Base-by-base conservation (phyloP, 306 rosid genomes). In the Arachis stenosperma region DNA sequence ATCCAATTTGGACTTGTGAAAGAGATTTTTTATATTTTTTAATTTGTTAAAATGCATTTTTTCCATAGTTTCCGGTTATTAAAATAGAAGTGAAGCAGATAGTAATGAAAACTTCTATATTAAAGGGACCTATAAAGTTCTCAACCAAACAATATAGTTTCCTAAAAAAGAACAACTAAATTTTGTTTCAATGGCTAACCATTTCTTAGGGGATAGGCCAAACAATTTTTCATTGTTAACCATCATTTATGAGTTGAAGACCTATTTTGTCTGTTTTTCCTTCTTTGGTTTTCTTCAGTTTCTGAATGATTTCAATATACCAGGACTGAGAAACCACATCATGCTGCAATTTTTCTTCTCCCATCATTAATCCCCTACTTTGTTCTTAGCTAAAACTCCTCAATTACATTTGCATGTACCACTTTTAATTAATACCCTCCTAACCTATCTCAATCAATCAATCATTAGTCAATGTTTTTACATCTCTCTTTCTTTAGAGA, bases 131-230 rank as follows among this genome's bases (percentile, higher is more conserved):
- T 14, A 52, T 57, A 36, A 54, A 66, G 72, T 81, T 86, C 13
- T 77, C 53, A 81, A 17, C 86, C 84, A 74, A 82, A 69, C 74
- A 52, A 56, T 62, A 74, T 8, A 7, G 22, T 44, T 67, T 59
- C 61, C 82, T 47, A 81, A 84, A 82, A 83, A 73, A 64, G 80
- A 70, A 71, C 13, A 75, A 52, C 70, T 67, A 73, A 73, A 86
- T 81, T 72, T 27, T 69, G 10, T 51, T 64, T 75, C 68, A 74
- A 71, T 4, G 83, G 85, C 22, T 58, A 84, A 67, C 83, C 76
- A 65, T 74, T 75, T 58, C 65, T 53, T 80, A 66, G 66, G 78
- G 78, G 65, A 67, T 77, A 76, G 44, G 47, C 56, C 41, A 70
- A 57, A 56, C 56, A 14, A 33, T 43, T 80, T 67, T 70, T 55